These are phyloP conservation scores for Ophiocordyceps camponoti-floridani DNA, from an alignment of 2,329 filamentous ascomycete species.

Conservation along the genomic window DNA sequence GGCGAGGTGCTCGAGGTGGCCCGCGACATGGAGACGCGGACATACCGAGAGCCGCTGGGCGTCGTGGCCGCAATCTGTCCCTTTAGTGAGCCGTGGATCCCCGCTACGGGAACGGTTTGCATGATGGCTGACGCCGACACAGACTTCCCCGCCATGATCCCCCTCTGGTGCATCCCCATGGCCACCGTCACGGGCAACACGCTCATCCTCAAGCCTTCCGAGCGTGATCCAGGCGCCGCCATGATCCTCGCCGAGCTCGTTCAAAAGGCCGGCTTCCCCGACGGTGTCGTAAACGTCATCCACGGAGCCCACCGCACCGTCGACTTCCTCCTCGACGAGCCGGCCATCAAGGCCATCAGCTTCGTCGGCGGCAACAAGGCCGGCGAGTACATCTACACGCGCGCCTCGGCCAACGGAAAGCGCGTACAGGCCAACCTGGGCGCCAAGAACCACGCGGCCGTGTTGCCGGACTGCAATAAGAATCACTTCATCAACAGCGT, in stretches of 20 bases:
- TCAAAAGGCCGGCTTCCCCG: slow-evolving; percentile 64
- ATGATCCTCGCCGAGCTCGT: slow-evolving; percentile 75
- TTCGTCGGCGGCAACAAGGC: slow-evolving; percentile 82
- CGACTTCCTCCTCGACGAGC: slow-evolving; percentile 74
- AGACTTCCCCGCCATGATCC: slow-evolving; percentile 89
- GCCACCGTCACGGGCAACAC: slow-evolving; percentile 74
- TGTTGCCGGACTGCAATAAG: slow-evolving; percentile 77
- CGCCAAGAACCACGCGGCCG: slow-evolving; percentile 75
- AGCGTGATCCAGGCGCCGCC: slow-evolving; percentile 66
- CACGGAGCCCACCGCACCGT: slow-evolving; percentile 69
- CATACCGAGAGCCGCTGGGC: slow-evolving; percentile 65
- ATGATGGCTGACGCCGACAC: slow-evolving; percentile 12
- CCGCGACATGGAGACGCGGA: slow-evolving; percentile 79
- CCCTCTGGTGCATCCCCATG: slow-evolving; percentile 77
- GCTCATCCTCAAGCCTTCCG: slow-evolving; percentile 69
- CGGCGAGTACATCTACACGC: slow-evolving; percentile 69
- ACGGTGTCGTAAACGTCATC: slow-evolving; percentile 67
- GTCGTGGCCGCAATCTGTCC: slow-evolving; percentile 74
- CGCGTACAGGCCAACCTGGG: slow-evolving; percentile 76
- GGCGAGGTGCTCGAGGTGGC: slow-evolving; percentile 72
- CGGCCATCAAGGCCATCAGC: slow-evolving; percentile 68
- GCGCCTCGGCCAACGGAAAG: slow-evolving; percentile 71
- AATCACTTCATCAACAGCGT: slow-evolving; percentile 78
- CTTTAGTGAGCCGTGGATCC: slow-evolving; percentile 45
- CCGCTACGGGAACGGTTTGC: too few relatives aligned